phyloP scores from a whole-genome alignment of 208 protist genomes.

The Herpetomonas samuelpessoai region DNA sequence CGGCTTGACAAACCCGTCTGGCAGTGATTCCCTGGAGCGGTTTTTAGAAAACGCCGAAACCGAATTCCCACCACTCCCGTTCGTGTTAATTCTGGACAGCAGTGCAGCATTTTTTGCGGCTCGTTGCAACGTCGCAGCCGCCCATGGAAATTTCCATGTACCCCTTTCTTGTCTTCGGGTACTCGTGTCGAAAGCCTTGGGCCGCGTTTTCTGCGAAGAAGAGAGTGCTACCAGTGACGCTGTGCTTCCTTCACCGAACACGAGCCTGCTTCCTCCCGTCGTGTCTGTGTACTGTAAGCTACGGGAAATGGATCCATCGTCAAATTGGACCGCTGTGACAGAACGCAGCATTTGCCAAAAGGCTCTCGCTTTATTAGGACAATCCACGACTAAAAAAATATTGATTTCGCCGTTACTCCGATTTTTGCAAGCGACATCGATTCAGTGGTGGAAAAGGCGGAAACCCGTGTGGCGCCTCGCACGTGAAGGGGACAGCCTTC shows the following conservation, averaged over 20 bases:
- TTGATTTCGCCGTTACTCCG: neutral
- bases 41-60: neutral
- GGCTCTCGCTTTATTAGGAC: neutral
- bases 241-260: neutral
- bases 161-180: too few relatives aligned
- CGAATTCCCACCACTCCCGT: neutral
- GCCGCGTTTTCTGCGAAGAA: neutral
- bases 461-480: neutral
- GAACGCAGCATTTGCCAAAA: neutral
- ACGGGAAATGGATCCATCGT: neutral
- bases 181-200: neutral
- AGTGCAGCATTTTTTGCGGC: neutral
- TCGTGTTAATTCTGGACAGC: neutral
- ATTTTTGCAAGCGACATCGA: neutral
- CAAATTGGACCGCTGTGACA: neutral
- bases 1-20: neutral
- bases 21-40: neutral
- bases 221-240: neutral
- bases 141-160: too few relatives aligned
- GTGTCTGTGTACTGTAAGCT: neutral
- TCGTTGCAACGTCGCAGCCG: too few relatives aligned
- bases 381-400: neutral
- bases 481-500: neutral
- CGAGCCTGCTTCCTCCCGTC: neutral
- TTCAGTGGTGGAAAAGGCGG: neutral